These are phyloP conservation scores for Geotrichum restrictum DNA, from an alignment of 1,139 yeast genomes.

Conservation along the genomic window DNA sequence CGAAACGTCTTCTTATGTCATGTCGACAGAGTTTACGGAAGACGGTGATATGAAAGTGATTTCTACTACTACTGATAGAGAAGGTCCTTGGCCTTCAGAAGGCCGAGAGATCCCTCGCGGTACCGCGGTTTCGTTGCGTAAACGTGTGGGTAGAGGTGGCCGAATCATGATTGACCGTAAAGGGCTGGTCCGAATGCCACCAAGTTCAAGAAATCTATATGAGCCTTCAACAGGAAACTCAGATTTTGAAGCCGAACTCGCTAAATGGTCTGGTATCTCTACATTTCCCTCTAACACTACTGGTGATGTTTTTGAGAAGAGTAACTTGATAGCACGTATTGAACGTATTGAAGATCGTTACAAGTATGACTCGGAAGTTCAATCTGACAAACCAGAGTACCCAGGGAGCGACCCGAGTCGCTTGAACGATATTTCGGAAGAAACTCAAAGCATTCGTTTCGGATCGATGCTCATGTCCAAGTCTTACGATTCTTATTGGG, in stretches of 20 bases:
- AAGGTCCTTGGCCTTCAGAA: slow-evolving; percentile 29
- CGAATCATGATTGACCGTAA: slow-evolving; percentile 71
- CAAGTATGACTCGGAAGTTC: slow-evolving; percentile 67
- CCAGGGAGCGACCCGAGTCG: slow-evolving; percentile 62
- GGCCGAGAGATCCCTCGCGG: slow-evolving; percentile 34
- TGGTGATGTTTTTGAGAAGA: slow-evolving; percentile 30
- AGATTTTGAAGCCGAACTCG: slow-evolving; percentile 34
- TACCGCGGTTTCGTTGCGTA: slow-evolving; percentile 53
- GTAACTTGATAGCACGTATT: slow-evolving; percentile 27
- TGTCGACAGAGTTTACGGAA: slow-evolving; percentile 25
- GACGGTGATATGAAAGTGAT: slow-evolving; percentile 28
- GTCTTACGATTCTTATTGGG: slow-evolving; percentile 67
- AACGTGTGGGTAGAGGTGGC: slow-evolving; percentile 71
- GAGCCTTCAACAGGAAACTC: slow-evolving; percentile 1
- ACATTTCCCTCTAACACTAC: slow-evolving; percentile 11
- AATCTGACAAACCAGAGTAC: slow-evolving; percentile 49
- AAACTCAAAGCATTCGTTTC: slow-evolving; percentile 83
- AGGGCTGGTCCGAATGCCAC: slow-evolving; percentile 41
- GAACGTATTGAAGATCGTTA: slow-evolving; percentile 65
- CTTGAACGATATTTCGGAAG: slow-evolving; percentile 76
- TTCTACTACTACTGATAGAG: slow-evolving; percentile 27
- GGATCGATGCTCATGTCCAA: slow-evolving; percentile 88
- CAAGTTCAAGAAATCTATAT: slow-evolving; percentile 2
- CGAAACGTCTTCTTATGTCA: slow-evolving; percentile 30
- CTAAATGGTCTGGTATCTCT: slow-evolving; percentile 5